Evolutionary conservation across 169 alveolate genomes (phyloP), one percentile per base, ranked within the genome.

Genomic region (Babesia gibsoni): DNA sequence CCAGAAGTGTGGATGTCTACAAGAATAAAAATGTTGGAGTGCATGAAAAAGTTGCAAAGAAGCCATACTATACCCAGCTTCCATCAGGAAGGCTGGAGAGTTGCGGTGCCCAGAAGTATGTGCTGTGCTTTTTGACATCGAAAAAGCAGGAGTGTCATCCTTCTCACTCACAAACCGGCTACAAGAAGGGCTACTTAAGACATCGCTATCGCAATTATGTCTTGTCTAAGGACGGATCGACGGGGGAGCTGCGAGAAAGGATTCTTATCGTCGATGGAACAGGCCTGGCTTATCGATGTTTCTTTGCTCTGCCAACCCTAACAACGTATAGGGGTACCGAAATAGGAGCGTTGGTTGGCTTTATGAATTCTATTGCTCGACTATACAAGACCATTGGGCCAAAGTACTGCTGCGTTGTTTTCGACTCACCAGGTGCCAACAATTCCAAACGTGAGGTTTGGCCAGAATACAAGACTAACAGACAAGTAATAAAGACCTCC

Each of bases 371-470:
- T 12, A 53, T 88, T 30, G 81, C 86, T 18, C 74, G 87, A 33
- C 50, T 88, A 3, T 80, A 83, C 48, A 70, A 68, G 46, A 63
- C 83, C 42, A 79, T 80, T 66, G 73, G 53, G 27, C 92, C 92
- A 1, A 63, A 86, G 39, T 88, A 88, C 56, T 32, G 82, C 20
- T 85, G 83, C 45, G 72, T 88, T 27, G 88, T 80, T 18, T 88
- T 88, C 36, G 92, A 88, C 33, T 88, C 92, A 10, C 89, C 89
- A 27, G 87, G 90, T 16, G 75, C 92, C 14, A 88, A 83, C 53
- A 75, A 80, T 52, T 52, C 70, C n/a, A 88, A 88, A 33, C 72
- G 85, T 22, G 82, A 82, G 30, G 75, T 88, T 12, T 88, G 89
- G 87, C 88, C 92, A 22, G 84, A 83, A 29, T 88, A 88, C 77